Conservation (phyloP, 345 rosid genomes). For the Psidium friedrichsthalianum region DNA sequence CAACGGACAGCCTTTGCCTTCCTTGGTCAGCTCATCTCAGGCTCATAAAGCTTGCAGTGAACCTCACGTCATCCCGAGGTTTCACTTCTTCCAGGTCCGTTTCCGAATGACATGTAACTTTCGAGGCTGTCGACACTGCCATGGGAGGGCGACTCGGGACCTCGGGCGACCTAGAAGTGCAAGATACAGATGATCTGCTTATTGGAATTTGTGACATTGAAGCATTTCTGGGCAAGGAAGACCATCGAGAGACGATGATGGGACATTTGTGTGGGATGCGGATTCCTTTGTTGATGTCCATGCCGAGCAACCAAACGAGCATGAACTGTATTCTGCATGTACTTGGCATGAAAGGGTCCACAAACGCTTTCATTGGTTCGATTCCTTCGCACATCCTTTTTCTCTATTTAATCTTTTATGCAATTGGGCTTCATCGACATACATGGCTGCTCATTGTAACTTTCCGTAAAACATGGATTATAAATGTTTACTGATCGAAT, state of each 20-base stretch:
- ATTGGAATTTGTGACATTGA: not conserved
- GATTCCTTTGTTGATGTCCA: not conserved
- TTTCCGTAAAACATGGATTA: not conserved
- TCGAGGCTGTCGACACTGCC: conserved; percentile 68
- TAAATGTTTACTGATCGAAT: not conserved
- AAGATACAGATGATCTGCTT: not conserved
- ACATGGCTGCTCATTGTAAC: not conserved
- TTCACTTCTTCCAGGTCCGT: conserved; percentile 81
- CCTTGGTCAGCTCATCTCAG: conserved; percentile 81
- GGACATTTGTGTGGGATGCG: not conserved
- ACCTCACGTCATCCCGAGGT: conserved; percentile 69
- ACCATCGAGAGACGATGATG: not conserved
- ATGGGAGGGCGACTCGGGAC: conserved; percentile 68
- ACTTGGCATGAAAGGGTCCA: too few species aligned
- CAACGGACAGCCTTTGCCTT: conserved; percentile 69
- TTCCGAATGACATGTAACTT: conserved; percentile 49
- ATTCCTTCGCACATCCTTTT: not conserved
- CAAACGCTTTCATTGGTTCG: not conserved
- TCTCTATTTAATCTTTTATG: not conserved
- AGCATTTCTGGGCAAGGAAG: not conserved
- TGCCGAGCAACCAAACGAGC: not conserved
- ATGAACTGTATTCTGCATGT: too few species aligned
- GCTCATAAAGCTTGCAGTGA: conserved; percentile 74
- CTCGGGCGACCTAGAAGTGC: conserved; percentile 38
- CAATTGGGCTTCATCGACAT: not conserved